These are phyloP conservation scores for Teunomyces panamensis DNA, from an alignment of 805 yeast species.

Conservation along the genomic window DNA sequence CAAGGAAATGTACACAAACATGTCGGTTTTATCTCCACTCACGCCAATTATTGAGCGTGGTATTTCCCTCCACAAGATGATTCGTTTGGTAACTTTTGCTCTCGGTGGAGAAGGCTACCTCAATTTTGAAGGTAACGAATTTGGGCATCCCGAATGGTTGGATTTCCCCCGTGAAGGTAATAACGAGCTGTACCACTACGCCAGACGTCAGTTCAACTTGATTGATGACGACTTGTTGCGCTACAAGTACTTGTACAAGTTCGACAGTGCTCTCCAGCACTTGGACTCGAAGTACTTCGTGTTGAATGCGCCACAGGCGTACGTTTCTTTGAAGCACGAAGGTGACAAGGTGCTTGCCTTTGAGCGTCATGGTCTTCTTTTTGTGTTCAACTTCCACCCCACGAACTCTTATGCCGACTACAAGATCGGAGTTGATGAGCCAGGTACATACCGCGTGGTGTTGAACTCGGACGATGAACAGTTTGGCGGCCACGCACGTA, in stretches of 20 bases:
- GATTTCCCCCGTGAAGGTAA: slow-evolving; percentile 95
- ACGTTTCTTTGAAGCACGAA: slow-evolving; percentile 84
- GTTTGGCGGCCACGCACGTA: slow-evolving; percentile 81
- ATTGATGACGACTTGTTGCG: slow-evolving; percentile 76
- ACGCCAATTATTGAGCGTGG: slow-evolving; percentile 88
- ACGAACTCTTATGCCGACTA: slow-evolving; percentile 79
- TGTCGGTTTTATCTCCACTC: slow-evolving; percentile 72
- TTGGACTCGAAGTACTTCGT: slow-evolving; percentile 70
- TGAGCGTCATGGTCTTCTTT: slow-evolving; percentile 82
- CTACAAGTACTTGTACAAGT: slow-evolving; percentile 72
- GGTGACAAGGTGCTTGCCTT: slow-evolving; percentile 84
- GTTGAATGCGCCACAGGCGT: slow-evolving; percentile 69
- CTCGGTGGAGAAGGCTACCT: slow-evolving; percentile 97
- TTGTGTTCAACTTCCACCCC: slow-evolving; percentile 89
- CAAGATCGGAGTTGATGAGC: slow-evolving; percentile 79
- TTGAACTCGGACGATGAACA: slow-evolving; percentile 68
- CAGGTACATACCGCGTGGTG: slow-evolving; percentile 75
- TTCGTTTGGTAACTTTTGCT: slow-evolving; percentile 79
- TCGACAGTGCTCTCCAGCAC: slow-evolving; percentile 82
- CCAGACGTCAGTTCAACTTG: slow-evolving; percentile 91
- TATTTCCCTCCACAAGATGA: slow-evolving; percentile 84
- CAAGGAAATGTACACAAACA: slow-evolving; percentile 94
- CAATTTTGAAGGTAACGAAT: slow-evolving; percentile 96
- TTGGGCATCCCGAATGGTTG: slow-evolving; percentile 99
- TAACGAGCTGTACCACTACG: slow-evolving; percentile 84